Evolutionary conservation across 805 yeast species (phyloP).

Genomic region (Sugiyamaella smithiae): DNA sequence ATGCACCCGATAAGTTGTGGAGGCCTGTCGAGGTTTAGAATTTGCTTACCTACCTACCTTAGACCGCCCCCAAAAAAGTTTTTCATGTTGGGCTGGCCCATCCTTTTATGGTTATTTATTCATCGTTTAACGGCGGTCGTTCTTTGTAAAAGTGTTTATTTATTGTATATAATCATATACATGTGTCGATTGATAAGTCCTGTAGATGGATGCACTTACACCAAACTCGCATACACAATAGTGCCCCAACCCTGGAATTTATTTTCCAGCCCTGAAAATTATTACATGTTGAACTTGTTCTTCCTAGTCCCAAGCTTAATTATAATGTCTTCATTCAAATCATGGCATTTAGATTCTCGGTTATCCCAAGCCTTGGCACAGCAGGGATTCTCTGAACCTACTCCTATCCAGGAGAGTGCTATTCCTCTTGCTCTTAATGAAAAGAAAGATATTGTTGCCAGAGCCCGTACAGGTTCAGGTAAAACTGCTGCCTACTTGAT

Average conservation of each 20-base stretch:
- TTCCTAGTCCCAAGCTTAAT: too few species aligned
- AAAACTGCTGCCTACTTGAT: slow-evolving; percentile 88
- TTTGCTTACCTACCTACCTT: background rate
- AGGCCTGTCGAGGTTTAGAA: background rate
- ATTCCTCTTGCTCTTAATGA: slow-evolving; percentile 89
- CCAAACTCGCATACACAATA: too few species aligned
- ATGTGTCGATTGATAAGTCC: background rate
- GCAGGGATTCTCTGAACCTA: slow-evolving; percentile 80
- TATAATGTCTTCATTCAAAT: too few species aligned
- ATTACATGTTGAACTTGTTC: background rate
- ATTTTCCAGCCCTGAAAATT: background rate
- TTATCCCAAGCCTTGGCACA: slow-evolving; percentile 78
- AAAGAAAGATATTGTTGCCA: slow-evolving; percentile 87
- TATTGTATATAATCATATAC: slow-evolving; percentile 2
- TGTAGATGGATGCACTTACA: too few species aligned
- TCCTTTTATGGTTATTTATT: slow-evolving; percentile 1
- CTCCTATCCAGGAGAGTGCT: slow-evolving; percentile 86
- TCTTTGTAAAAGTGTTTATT: slow-evolving; percentile 1
- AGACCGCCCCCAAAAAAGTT: too few species aligned
- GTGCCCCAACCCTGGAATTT: background rate
- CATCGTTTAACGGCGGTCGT: background rate
- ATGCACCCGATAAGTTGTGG: background rate
- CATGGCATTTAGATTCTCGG: slow-evolving; percentile 78
- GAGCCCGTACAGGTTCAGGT: slow-evolving; percentile 95
- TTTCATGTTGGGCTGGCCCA: background rate